Evolutionary conservation across 805 yeast genomes (phyloP).

Genomic region (Nakazawaea holstii): DNA sequence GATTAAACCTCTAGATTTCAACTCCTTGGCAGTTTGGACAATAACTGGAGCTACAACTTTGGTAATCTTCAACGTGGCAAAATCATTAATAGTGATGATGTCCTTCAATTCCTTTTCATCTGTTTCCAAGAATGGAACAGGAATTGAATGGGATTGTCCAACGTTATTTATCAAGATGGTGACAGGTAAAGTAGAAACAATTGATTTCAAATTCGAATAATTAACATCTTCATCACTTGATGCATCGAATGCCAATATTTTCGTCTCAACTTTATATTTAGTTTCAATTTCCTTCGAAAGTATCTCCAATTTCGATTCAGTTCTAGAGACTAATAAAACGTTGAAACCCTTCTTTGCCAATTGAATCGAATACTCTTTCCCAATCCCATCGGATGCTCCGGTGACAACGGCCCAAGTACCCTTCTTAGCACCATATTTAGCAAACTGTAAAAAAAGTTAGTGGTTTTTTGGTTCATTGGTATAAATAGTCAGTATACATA

Average conservation of each 20-base stretch:
- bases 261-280: constrained; percentile 58
- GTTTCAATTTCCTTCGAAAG: constrained; percentile 58
- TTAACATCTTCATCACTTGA: constrained; percentile 54
- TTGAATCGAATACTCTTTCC: constrained; percentile 85
- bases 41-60: constrained; percentile 75
- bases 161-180: constrained; percentile 86
- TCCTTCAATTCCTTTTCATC: constrained; percentile 64
- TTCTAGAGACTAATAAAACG: constrained; percentile 78
- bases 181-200: constrained; percentile 50
- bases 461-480: too few species aligned
- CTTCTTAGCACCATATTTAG: constrained; percentile 68
- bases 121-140: constrained; percentile 88
- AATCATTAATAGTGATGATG: constrained; percentile 81
- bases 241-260: constrained; percentile 73
- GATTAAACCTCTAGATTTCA: constrained; percentile 61
- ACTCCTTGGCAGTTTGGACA: constrained; percentile 36
- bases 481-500: too few species aligned
- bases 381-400: constrained; percentile 97
- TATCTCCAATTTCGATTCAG: constrained; percentile 65
- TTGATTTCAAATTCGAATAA: constrained; percentile 44
- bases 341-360: constrained; percentile 84
- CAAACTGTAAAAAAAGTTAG: constrained; percentile 23
- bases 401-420: constrained; percentile 93
- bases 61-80: constrained; percentile 80
- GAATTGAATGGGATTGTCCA: constrained; percentile 91